Conservation (phyloP, 192 early-diverging fungal genomes). For the Mortierella alpina region DNA sequence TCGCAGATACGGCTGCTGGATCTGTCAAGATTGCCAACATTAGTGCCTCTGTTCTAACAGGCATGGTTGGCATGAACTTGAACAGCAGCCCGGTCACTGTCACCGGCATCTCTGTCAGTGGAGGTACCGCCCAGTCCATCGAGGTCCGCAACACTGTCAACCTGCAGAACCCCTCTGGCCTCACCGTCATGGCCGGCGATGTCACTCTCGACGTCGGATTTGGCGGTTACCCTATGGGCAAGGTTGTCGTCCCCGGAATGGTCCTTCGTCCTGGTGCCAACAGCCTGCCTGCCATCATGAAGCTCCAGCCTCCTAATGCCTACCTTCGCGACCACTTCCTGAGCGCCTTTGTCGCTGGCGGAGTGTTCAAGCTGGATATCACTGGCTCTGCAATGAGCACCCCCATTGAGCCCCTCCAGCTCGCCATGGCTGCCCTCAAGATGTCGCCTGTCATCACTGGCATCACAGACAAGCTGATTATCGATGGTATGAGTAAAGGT, state of each 20-base stretch:
- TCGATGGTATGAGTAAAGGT: constrained; percentile 28
- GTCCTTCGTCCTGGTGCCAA: constrained; percentile 62
- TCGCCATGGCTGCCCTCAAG: constrained; percentile 55
- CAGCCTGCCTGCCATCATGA: constrained; percentile 50
- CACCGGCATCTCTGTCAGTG: constrained; percentile 61
- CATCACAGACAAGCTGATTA: constrained; percentile 57
- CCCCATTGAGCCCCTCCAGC: constrained; percentile 52
- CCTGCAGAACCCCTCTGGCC: constrained; percentile 64
- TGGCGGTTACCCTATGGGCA: constrained; percentile 48
- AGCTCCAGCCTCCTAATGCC: constrained; percentile 42
- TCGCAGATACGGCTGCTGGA: constrained; percentile 66
- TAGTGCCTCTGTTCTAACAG: constrained; percentile 58
- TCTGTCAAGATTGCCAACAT: constrained; percentile 63
- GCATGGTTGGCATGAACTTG: constrained; percentile 65
- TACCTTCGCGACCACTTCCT: constrained; percentile 52
- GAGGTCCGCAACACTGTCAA: constrained; percentile 53
- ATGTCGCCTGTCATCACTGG: constrained; percentile 55
- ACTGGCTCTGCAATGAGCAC: constrained; percentile 53
- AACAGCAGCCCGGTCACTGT: constrained; percentile 58
- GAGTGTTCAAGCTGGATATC: constrained; percentile 51
- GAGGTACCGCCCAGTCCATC: constrained; percentile 59
- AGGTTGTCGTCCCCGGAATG: constrained; percentile 53
- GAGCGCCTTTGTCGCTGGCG: constrained; percentile 55
- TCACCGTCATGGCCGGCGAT: constrained; percentile 61
- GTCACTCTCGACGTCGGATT: constrained; percentile 54